Conservation (phyloP, 2,329 filamentous ascomycete genomes). For the Hymenoscyphus fructigenus region DNA sequence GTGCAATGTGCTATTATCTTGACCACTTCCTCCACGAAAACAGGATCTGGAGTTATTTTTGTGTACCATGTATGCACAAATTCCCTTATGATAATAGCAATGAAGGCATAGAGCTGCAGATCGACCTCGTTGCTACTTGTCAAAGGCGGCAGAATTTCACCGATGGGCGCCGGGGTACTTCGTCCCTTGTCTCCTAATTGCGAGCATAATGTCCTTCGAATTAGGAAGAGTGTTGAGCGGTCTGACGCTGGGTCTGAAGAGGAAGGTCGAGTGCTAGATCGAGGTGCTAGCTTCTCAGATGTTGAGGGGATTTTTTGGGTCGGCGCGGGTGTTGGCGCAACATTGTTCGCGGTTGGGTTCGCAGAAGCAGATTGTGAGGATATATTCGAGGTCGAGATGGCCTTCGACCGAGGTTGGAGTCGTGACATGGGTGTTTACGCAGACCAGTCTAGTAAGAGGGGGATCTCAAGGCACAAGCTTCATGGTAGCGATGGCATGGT, state of each 20-base stretch:
- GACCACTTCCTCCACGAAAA: slow-evolving; percentile 83
- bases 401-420: slow-evolving; percentile 37
- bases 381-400: slow-evolving; percentile 38
- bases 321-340: slow-evolving; percentile 21
- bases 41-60: slow-evolving; percentile 86
- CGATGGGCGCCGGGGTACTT: slow-evolving; percentile 58
- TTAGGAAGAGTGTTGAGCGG: slow-evolving; percentile 74
- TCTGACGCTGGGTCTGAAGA: slow-evolving; percentile 63
- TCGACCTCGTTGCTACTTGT: slow-evolving; percentile 95
- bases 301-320: slow-evolving; percentile 19
- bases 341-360: slow-evolving; percentile 14
- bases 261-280: slow-evolving; percentile 36
- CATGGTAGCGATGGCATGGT: neutral
- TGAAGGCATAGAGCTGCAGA: slow-evolving; percentile 85
- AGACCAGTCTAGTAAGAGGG: neutral
- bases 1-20: slow-evolving; percentile 92
- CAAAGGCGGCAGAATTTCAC: slow-evolving; percentile 82
- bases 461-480: neutral
- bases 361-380: slow-evolving; percentile 23
- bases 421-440: slow-evolving; percentile 15
- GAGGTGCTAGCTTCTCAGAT: slow-evolving; percentile 24
- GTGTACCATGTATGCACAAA: slow-evolving; percentile 92
- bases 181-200: slow-evolving; percentile 61
- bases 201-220: slow-evolving; percentile 82
- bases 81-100: slow-evolving; percentile 85